Conservation (phyloP, 257 asterid species). For the Lithospermum erythrorhizon region DNA sequence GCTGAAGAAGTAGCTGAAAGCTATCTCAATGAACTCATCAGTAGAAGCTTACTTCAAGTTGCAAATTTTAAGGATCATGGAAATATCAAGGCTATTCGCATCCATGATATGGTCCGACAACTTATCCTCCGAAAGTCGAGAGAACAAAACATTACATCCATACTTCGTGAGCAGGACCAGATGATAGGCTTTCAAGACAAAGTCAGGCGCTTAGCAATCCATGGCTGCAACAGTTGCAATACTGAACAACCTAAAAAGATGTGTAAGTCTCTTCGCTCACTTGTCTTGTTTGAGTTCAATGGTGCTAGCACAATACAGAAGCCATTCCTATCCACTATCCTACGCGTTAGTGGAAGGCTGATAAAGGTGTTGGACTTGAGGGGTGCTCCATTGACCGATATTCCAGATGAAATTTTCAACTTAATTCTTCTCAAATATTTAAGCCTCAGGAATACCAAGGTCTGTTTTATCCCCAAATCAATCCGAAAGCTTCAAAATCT, state of each 20-base stretch:
- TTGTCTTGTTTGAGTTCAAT: neutral
- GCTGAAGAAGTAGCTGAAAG: slow-evolving; percentile 17
- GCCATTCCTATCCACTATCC: slow-evolving; percentile 3
- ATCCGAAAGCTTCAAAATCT: slow-evolving; percentile 17
- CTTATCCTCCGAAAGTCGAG: slow-evolving; percentile 5
- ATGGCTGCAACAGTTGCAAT: neutral
- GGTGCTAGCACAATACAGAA: neutral
- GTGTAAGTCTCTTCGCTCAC: slow-evolving; percentile 4
- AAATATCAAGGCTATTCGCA: slow-evolving; percentile 7
- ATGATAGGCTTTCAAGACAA: slow-evolving; percentile 2
- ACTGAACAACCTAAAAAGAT: neutral
- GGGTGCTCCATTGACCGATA: slow-evolving; percentile 1
- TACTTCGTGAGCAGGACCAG: slow-evolving; percentile 3
- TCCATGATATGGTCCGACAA: slow-evolving; percentile 12
- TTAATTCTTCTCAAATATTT: slow-evolving; percentile 16
- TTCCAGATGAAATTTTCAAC: slow-evolving; percentile 14
- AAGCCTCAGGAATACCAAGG: slow-evolving; percentile 10
- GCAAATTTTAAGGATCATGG: slow-evolving; percentile 1
- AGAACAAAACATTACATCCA: slow-evolving; percentile 10
- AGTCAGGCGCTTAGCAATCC: slow-evolving; percentile 7
- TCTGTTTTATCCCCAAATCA: slow-evolving; percentile 11
- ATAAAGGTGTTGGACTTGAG: slow-evolving; percentile 14
- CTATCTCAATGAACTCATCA: slow-evolving; percentile 20
- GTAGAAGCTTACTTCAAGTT: slow-evolving; percentile 13
- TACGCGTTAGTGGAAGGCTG: slow-evolving; percentile 9